Percentiles rank a stretch among this genome's conserved stretches.
These are phyloP conservation scores for Herpetomonas tarakana DNA, from an alignment of 208 protist species.

Conservation along the genomic window DNA sequence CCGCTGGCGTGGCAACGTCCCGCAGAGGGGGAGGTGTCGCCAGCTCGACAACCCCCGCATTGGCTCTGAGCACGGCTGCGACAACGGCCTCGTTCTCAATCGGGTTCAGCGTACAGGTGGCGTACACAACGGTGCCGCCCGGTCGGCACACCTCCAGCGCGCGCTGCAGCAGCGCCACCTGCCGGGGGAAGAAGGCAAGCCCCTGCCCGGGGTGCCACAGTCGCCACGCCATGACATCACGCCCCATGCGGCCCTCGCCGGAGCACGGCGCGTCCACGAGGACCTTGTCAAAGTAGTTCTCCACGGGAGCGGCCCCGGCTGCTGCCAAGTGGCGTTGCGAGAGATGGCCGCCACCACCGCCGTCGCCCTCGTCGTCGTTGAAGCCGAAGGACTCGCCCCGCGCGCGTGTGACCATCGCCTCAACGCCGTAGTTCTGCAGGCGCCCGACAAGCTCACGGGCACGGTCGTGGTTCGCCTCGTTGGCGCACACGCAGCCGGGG, in stretches of 20 bases:
- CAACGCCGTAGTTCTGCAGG: constrained; percentile 31
- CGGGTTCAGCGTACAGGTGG: constrained; percentile 96
- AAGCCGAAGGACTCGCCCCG: constrained; percentile 24
- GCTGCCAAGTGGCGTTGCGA: constrained; percentile 2
- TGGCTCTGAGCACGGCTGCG: constrained; percentile 55
- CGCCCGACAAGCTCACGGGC: constrained; percentile 33
- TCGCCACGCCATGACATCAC: constrained; percentile 66
- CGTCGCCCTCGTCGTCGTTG: background rate
- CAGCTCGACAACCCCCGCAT: constrained; percentile 36
- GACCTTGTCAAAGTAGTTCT: constrained; percentile 69
- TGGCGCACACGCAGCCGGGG: constrained; percentile 55
- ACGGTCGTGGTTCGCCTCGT: constrained; percentile 47
- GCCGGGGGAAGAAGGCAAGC: constrained; percentile 58
- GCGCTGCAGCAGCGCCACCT: constrained; percentile 71
- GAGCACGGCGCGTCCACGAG: constrained; percentile 94
- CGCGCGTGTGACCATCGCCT: constrained; percentile 30
- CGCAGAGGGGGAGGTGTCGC: constrained; percentile 25
- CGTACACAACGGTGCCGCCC: constrained; percentile 92
- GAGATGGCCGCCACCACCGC: constrained; percentile 2
- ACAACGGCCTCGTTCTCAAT: constrained; percentile 96
- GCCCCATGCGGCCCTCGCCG: constrained; percentile 91
- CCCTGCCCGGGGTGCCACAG: constrained; percentile 77
- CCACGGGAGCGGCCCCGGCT: background rate
- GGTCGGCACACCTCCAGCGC: constrained; percentile 56
- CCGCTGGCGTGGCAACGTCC: background rate